These are phyloP conservation scores for Populus nigra DNA, from an alignment of 345 rosid genomes.

Conservation along the genomic window DNA sequence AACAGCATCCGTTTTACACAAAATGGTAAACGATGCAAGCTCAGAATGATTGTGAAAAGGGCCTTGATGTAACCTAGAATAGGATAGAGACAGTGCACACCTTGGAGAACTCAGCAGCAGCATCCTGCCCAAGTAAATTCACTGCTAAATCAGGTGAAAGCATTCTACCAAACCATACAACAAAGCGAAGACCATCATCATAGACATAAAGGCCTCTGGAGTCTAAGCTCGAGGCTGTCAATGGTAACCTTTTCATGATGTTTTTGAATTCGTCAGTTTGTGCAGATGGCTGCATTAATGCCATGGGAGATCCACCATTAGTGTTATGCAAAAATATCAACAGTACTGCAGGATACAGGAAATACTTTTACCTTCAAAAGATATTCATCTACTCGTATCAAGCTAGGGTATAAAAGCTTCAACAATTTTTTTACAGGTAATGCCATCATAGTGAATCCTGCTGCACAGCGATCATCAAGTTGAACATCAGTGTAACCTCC, in stretches of 20 bases:
- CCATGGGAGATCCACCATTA: slow-evolving; percentile 18
- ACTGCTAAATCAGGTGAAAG: slow-evolving; percentile 80
- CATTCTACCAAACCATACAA: slow-evolving; percentile 94
- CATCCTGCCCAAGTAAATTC: slow-evolving; percentile 81
- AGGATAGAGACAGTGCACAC: slow-evolving; percentile 35
- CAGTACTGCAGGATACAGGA: neutral
- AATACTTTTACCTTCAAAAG: slow-evolving; percentile 59
- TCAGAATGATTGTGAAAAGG: neutral
- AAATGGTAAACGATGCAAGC: neutral
- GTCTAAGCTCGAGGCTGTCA: slow-evolving; percentile 83
- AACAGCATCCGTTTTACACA: neutral
- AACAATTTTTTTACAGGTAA: slow-evolving; percentile 79
- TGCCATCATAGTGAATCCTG: slow-evolving; percentile 94
- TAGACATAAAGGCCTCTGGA: slow-evolving; percentile 87
- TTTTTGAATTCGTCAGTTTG: slow-evolving; percentile 42
- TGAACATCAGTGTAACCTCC: slow-evolving; percentile 87
- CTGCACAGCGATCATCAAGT: slow-evolving; percentile 94
- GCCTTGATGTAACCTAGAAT: neutral
- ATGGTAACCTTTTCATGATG: slow-evolving; percentile 52
- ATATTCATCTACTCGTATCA: slow-evolving; percentile 79
- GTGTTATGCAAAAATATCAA: neutral
- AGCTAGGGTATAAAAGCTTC: slow-evolving; percentile 83
- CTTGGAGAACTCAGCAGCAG: slow-evolving; percentile 85
- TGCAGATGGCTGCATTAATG: slow-evolving; percentile 59
- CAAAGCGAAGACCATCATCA: slow-evolving; percentile 83